Percentiles rank a stretch among this genome's conserved stretches.
phyloP scores from a whole-genome alignment of 768 basidiomycete genomes.

The Amanita pseudoporphyria region DNA sequence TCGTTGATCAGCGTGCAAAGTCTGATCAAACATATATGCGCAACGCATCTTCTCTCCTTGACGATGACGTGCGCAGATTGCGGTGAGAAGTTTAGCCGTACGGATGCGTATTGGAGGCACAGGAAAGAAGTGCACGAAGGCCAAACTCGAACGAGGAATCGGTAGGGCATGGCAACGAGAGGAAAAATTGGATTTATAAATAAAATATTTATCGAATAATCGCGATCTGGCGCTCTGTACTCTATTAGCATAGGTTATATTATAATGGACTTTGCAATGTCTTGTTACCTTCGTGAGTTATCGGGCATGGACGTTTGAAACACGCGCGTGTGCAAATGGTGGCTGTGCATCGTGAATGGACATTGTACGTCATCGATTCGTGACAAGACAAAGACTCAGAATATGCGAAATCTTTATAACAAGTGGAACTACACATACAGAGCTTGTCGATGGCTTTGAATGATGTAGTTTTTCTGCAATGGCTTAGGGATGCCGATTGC shows the following conservation, averaged over 20 bases:
- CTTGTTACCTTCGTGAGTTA: not conserved
- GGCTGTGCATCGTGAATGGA: not conserved
- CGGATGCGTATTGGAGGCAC: conserved; percentile 1
- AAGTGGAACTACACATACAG: too few species aligned
- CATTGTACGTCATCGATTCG: not conserved
- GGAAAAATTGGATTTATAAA: not conserved
- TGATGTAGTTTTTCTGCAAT: too few species aligned
- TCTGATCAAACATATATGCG: conserved; percentile 3
- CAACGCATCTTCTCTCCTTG: not conserved
- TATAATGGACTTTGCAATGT: too few species aligned
- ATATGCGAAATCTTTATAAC: too few species aligned
- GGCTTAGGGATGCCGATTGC: too few species aligned
- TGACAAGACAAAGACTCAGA: too few species aligned
- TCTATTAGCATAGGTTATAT: not conserved
- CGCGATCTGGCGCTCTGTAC: not conserved
- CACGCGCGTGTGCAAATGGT: not conserved
- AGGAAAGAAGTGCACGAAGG: not conserved
- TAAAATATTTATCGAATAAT: not conserved
- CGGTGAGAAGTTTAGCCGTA: not conserved
- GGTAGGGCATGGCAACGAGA: not conserved
- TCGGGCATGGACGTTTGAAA: not conserved
- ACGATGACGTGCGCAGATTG: not conserved
- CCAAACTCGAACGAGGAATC: not conserved
- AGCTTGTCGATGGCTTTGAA: too few species aligned
- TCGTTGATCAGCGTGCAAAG: not conserved